These are phyloP conservation scores for Anethum foeniculum DNA, from an alignment of 140 eudicot genomes.

Conservation along the genomic window DNA sequence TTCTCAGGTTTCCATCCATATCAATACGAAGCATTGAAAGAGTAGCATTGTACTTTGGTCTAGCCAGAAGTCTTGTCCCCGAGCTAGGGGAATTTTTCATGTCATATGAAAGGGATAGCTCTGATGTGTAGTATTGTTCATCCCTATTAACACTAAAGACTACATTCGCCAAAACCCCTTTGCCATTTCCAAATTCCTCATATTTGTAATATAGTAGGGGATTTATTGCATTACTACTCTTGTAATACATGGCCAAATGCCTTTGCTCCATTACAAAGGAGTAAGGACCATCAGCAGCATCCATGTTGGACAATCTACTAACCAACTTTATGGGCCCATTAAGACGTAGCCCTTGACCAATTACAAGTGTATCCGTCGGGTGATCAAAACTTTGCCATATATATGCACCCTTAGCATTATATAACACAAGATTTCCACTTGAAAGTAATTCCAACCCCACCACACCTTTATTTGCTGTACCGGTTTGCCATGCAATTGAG, in stretches of 20 bases:
- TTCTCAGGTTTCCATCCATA: conserved; percentile 26
- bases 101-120: conserved; percentile 1
- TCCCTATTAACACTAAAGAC: not conserved
- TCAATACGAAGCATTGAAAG: conserved; percentile 20
- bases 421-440: not conserved
- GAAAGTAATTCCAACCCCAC: not conserved
- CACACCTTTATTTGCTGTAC: not conserved
- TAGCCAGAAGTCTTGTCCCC: not conserved
- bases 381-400: conserved; percentile 8
- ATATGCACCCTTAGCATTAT: not conserved
- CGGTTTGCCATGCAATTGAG: not conserved
- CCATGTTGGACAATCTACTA: conserved; percentile 14
- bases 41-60: conserved; percentile 21
- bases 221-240: conserved; percentile 13
- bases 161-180: conserved; percentile 17
- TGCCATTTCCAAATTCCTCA: conserved; percentile 22
- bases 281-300: conserved; percentile 24
- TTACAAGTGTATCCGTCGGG: not conserved
- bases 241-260: conserved; percentile 30
- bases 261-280: conserved; percentile 25
- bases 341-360: not conserved
- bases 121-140: not conserved
- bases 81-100: conserved; percentile 12
- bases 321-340: conserved; percentile 17
- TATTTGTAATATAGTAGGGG: conserved; percentile 21